These are phyloP conservation scores for Tylopilus microsporus DNA, from an alignment of 1,284 basidiomycete species.

Conservation along the genomic window DNA sequence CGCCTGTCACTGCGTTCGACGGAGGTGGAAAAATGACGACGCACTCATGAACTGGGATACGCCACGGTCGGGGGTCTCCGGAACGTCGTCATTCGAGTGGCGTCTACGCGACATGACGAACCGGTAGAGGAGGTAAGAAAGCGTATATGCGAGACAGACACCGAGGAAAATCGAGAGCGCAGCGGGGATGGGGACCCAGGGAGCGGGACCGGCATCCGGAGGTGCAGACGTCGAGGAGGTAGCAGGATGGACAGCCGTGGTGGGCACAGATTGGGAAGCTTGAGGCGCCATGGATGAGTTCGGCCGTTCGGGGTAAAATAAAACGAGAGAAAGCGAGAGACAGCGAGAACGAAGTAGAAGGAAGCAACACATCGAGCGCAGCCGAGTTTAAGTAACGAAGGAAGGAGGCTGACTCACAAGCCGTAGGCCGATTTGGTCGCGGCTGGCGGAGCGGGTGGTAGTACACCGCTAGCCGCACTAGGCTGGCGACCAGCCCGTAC, in stretches of 20 bases:
- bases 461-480: constrained; percentile 7
- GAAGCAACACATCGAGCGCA: constrained; percentile 8
- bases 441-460: constrained; percentile 8
- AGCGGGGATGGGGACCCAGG: constrained; percentile 17
- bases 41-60: constrained; percentile 30
- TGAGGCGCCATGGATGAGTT: constrained; percentile 27
- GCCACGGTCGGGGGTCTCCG: constrained; percentile 21
- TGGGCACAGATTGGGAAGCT: constrained; percentile 1
- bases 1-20: neutral
- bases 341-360: constrained; percentile 13
- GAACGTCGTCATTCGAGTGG: constrained; percentile 8
- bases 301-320: neutral
- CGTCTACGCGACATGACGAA: constrained; percentile 19
- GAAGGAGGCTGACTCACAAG: constrained; percentile 26
- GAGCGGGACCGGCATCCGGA: neutral
- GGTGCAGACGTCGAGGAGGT: constrained; percentile 1
- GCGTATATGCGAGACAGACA: constrained; percentile 26
- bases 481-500: too few species aligned
- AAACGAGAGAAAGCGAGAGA: constrained; percentile 9
- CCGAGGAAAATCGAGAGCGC: constrained; percentile 22
- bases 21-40: constrained; percentile 3
- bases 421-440: neutral
- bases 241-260: constrained; percentile 2
- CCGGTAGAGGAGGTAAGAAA: constrained; percentile 29
- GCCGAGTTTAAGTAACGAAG: constrained; percentile 12